Percentiles rank a stretch among this genome's conserved stretches.
These are phyloP conservation scores for Candida gorgasii DNA, from an alignment of 805 yeast genomes.

Conservation along the genomic window DNA sequence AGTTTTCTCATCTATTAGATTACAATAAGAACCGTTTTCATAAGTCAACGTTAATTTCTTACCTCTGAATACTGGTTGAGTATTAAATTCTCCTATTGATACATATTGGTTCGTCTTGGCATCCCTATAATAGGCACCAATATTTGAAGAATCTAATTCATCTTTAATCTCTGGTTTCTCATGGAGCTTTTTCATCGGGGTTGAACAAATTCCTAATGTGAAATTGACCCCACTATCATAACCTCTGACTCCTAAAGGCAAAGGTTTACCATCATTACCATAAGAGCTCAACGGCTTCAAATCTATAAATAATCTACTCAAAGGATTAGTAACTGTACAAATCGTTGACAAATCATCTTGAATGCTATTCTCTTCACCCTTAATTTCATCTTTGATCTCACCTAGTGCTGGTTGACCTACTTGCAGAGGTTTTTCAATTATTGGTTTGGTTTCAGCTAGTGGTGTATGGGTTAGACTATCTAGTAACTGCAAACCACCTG, in stretches of 20 bases:
- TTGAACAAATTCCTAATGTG: conserved; percentile 50
- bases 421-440: conserved; percentile 1
- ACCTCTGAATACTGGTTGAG: conserved; percentile 69
- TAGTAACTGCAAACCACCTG: background rate
- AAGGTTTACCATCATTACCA: conserved; percentile 47
- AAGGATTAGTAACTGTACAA: conserved; percentile 41
- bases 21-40: conserved; percentile 64
- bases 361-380: background rate
- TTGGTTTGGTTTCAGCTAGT: conserved; percentile 1
- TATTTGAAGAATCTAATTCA: conserved; percentile 36
- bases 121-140: conserved; percentile 49
- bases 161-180: conserved; percentile 43
- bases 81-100: conserved; percentile 56
- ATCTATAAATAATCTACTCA: conserved; percentile 51
- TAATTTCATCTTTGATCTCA: background rate
- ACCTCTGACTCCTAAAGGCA: conserved; percentile 68
- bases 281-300: conserved; percentile 50
- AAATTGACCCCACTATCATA: conserved; percentile 70
- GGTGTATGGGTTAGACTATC: conserved; percentile 4
- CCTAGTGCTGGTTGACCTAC: background rate
- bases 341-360: conserved; percentile 17
- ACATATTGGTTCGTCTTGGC: conserved; percentile 32
- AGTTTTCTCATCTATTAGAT: conserved; percentile 32
- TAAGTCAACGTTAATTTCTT: conserved; percentile 70
- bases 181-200: conserved; percentile 46